phyloP scores from a whole-genome alignment of 345 rosid species.

The Chamaenerion angustifolium region DNA sequence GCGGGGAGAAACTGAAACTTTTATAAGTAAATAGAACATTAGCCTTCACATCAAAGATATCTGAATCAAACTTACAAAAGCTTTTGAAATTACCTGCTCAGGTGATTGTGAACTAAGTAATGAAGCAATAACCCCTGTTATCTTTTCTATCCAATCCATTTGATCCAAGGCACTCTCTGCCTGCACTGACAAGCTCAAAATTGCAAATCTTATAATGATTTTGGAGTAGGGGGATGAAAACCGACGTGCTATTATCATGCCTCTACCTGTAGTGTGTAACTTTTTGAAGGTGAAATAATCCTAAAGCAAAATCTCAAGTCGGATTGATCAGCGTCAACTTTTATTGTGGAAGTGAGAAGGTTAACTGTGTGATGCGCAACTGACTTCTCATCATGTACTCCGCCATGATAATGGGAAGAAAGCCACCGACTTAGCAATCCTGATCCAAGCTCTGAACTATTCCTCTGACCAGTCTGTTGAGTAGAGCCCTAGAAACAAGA shows the following conservation, averaged over 20 bases:
- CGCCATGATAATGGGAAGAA: conserved; percentile 87
- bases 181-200: conserved; percentile 73
- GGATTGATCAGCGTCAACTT: conserved; percentile 94
- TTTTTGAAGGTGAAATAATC: conserved; percentile 93
- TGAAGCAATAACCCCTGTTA: conserved; percentile 97
- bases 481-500: conserved; percentile 39
- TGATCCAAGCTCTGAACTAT: conserved; percentile 92
- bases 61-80: conserved; percentile 2
- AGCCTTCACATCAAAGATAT: conserved; percentile 6
- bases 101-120: conserved; percentile 93
- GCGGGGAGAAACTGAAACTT: conserved; percentile 51
- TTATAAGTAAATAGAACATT: conserved; percentile 7
- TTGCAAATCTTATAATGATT: conserved; percentile 1
- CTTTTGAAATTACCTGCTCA: conserved; percentile 46
- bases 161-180: conserved; percentile 97
- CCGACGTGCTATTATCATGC: not conserved
- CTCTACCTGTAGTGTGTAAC: conserved; percentile 86
- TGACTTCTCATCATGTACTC: conserved; percentile 95
- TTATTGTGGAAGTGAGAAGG: conserved; percentile 92
- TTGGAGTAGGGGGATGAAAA: conserved; percentile 1
- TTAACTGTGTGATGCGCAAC: conserved; percentile 99
- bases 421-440: conserved; percentile 95
- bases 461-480: conserved; percentile 77
- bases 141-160: conserved; percentile 99
- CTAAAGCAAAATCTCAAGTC: conserved; percentile 98